Percentiles rank a stretch among this genome's conserved stretches.
phyloP scores from a whole-genome alignment of 2,329 filamentous ascomycete species.

The Trichoderma sp. region DNA sequence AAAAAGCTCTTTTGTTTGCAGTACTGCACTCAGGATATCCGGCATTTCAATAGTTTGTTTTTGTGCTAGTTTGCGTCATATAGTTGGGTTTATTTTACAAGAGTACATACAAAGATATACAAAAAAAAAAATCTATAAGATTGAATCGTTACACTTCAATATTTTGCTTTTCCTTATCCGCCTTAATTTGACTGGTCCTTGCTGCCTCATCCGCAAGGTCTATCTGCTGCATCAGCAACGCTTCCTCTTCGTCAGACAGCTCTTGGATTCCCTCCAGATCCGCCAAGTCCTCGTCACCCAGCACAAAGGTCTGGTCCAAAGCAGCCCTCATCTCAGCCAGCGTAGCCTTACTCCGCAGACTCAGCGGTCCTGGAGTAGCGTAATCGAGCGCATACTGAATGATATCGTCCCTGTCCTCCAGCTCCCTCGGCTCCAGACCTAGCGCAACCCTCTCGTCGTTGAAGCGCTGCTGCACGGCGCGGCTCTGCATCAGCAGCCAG shows the following conservation, averaged over 20 bases:
- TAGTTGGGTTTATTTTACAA: conserved; percentile 26
- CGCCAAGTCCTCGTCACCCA: conserved; percentile 48
- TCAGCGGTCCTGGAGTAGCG: conserved; percentile 48
- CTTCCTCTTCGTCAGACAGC: conserved; percentile 46
- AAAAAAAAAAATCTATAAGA: conserved; percentile 7
- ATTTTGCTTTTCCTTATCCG: conserved; percentile 24
- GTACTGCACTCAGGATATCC: conserved; percentile 11
- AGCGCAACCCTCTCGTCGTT: conserved; percentile 65
- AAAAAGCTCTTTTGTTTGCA: conserved; percentile 2
- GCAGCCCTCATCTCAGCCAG: conserved; percentile 47
- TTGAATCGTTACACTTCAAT: conserved; percentile 6
- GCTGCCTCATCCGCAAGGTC: conserved; percentile 38
- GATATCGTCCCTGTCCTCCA: conserved; percentile 45
- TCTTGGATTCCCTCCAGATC: conserved; percentile 47
- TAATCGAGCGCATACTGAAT: conserved; percentile 48
- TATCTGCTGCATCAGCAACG: conserved; percentile 38
- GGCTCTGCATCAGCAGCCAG: conserved; percentile 86
- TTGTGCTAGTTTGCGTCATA: conserved; percentile 2
- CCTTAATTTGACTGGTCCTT: not conserved
- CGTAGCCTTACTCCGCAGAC: conserved; percentile 42
- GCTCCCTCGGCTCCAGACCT: conserved; percentile 56
- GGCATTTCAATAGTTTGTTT: conserved; percentile 8
- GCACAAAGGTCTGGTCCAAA: conserved; percentile 51
- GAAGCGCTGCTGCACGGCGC: conserved; percentile 66
- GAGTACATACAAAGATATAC: conserved; percentile 29